Conservation (phyloP, 768 basidiomycete species). For the Auriculariales sp. region DNA sequence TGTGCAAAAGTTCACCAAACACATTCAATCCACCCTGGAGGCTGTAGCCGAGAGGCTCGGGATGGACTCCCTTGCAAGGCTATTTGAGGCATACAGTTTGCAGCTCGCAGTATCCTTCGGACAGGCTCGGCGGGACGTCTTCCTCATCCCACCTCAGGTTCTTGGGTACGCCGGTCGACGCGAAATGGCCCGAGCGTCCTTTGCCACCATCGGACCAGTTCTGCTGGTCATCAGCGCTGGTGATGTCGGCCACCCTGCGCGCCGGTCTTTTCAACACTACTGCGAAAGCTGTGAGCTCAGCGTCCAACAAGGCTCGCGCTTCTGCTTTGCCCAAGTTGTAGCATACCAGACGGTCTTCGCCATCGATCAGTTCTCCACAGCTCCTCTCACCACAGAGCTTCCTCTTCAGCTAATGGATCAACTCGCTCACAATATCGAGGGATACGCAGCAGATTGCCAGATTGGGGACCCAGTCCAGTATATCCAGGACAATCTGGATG, state of each 20-base stretch:
- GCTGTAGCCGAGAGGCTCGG: constrained; percentile 58
- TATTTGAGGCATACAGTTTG: constrained; percentile 68
- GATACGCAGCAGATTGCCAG: not conserved
- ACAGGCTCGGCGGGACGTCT: constrained; percentile 31
- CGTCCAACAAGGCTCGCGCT: not conserved
- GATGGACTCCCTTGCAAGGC: constrained; percentile 35
- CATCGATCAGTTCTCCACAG: not conserved
- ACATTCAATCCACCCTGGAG: constrained; percentile 36
- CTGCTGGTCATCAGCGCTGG: constrained; percentile 33
- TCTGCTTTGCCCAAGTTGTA: not conserved
- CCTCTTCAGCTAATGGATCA: not conserved
- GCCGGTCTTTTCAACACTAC: constrained; percentile 11
- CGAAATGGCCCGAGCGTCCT: constrained; percentile 52
- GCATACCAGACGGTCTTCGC: constrained; percentile 14
- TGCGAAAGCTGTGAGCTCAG: constrained; percentile 7
- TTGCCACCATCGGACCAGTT: constrained; percentile 51
- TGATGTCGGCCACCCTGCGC: constrained; percentile 12
- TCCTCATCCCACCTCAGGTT: constrained; percentile 45
- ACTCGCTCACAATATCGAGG: not conserved
- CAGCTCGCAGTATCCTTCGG: constrained; percentile 61
- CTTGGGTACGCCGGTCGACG: constrained; percentile 61
- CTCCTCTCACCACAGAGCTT: not conserved
- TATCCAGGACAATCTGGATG: constrained; percentile 33
- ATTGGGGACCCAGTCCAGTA: constrained; percentile 1
- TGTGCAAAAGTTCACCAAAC: constrained; percentile 2